Evolutionary conservation across 106 monocot genomes (phyloP), one percentile per base, ranked within the genome.

Genomic region (Iris macrosiphon): DNA sequence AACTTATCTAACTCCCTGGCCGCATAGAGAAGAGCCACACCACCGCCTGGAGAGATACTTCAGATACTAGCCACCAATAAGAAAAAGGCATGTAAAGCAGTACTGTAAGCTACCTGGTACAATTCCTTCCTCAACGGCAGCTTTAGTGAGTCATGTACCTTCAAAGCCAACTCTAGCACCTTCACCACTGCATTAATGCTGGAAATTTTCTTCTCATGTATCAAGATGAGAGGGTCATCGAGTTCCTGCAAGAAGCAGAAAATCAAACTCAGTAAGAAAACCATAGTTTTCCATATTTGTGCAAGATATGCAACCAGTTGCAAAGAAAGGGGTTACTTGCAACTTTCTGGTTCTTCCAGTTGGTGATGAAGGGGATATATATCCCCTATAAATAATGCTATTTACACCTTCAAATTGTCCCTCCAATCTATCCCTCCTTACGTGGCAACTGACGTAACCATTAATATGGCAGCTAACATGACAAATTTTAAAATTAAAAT

Each of bases 331-430:
- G 0, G 15, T 23, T 62, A 40, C 94, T 82, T 68, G 89, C 94
- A 65, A 89, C 89, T 95, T 85, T 95, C 66, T 95, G 94, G 60
- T 57, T 95, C 74, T 95, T 95, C 31, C 69, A 82, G 68, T 89
- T 79, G 19, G 94, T 95, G 31, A 95, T 77, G 40, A 95, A 95
- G 94, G 94, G 71, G 94, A 95, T 61, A 95, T 89, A 67, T 89
- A 95, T 18, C 94, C 95, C 60, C 89, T 79, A 49, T n/a, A n/a
- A n/a, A n/a, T n/a, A n/a, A n/a, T n/a, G n/a, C n/a, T n/a, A n/a
- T n/a, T n/a, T n/a, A n/a, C n/a, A n/a, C n/a, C n/a, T n/a, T n/a
- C n/a, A n/a, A n/a, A n/a, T n/a, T n/a, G n/a, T n/a, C n/a, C n/a
- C n/a, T n/a, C n/a, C n/a, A n/a, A n/a, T n/a, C n/a, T n/a, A n/a